These are phyloP conservation scores for Fragaria nilgerrensis DNA, from an alignment of 306 rosid species.

Conservation along the genomic window DNA sequence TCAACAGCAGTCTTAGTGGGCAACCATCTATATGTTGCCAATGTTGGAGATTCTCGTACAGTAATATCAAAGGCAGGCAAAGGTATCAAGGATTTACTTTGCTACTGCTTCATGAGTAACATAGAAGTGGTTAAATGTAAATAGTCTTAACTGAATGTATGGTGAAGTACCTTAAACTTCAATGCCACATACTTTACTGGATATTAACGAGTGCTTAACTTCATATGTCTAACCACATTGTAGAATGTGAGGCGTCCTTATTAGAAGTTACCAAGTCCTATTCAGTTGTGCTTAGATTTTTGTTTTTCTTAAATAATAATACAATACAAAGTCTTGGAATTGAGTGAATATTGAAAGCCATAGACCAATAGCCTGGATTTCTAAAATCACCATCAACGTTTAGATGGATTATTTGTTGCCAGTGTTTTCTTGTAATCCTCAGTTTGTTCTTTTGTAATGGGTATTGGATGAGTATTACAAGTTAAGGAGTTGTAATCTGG, in stretches of 20 bases:
- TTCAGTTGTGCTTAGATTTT: background rate
- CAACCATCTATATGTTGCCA: slow-evolving; percentile 93
- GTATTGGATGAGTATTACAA: background rate
- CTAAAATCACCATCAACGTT: background rate
- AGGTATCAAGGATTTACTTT: slow-evolving; percentile 52
- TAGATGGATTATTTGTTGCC: background rate
- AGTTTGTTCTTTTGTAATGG: background rate
- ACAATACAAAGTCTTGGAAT: background rate
- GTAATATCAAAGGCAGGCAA: slow-evolving; percentile 77
- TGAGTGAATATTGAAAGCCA: background rate
- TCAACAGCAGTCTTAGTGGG: slow-evolving; percentile 93
- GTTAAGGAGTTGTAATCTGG: background rate
- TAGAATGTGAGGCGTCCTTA: background rate
- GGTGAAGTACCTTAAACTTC: background rate
- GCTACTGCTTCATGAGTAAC: background rate
- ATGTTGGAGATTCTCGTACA: slow-evolving; percentile 97
- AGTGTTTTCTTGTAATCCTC: slow-evolving; percentile 12
- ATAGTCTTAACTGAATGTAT: background rate
- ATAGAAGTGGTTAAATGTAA: background rate
- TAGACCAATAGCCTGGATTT: background rate
- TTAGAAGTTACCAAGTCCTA: background rate
- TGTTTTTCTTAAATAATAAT: background rate
- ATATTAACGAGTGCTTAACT: background rate
- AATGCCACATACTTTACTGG: background rate
- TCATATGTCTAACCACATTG: background rate